A percentile compares a stretch with the other conserved stretches of the same genome.
Evolutionary conservation across 2,329 filamentous ascomycete genomes (phyloP).

Genomic region (Tolypocladium tropicale): DNA sequence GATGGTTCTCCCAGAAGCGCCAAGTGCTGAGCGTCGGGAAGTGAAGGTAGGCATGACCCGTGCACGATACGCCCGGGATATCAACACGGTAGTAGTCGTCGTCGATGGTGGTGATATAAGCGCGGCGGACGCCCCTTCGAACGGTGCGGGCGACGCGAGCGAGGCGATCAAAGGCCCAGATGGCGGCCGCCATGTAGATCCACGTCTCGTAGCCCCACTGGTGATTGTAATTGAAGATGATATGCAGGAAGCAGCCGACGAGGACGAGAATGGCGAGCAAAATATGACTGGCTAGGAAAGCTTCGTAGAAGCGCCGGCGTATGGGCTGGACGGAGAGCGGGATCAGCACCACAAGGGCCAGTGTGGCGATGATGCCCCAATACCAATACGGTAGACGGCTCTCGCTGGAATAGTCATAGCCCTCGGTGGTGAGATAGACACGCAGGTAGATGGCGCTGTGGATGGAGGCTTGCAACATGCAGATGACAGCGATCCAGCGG

Average conservation of each 20-base stretch:
- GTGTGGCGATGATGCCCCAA: slow-evolving; percentile 29
- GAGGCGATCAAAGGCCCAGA: slow-evolving; percentile 16
- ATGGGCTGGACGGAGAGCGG: slow-evolving; percentile 22
- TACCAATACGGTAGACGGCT: background rate
- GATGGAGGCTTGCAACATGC: slow-evolving; percentile 28
- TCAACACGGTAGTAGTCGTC: slow-evolving; percentile 15
- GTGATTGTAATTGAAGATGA: slow-evolving; percentile 21
- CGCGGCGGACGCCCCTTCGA: slow-evolving; percentile 9
- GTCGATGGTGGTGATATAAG: slow-evolving; percentile 12
- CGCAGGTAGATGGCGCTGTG: slow-evolving; percentile 28
- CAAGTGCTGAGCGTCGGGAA: slow-evolving; percentile 14
- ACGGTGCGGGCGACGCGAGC: slow-evolving; percentile 7
- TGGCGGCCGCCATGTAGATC: slow-evolving; percentile 13
- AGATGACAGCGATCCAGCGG: slow-evolving; percentile 33
- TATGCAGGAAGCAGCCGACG: slow-evolving; percentile 31
- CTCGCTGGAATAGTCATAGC: no score
- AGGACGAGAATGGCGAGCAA: slow-evolving; percentile 27
- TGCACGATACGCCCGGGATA: slow-evolving; percentile 11
- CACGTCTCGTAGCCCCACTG: slow-evolving; percentile 32
- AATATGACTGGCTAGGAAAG: slow-evolving; percentile 33
- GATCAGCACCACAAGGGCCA: slow-evolving; percentile 17
- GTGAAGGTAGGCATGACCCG: slow-evolving; percentile 17
- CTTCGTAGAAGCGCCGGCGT: slow-evolving; percentile 25
- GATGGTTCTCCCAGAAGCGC: slow-evolving; percentile 20
- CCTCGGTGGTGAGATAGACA: no score